Percentiles rank a stretch among this genome's conserved stretches.
Evolutionary conservation across 345 rosid genomes (phyloP).

Genomic region (Hirschfeldia incana): DNA sequence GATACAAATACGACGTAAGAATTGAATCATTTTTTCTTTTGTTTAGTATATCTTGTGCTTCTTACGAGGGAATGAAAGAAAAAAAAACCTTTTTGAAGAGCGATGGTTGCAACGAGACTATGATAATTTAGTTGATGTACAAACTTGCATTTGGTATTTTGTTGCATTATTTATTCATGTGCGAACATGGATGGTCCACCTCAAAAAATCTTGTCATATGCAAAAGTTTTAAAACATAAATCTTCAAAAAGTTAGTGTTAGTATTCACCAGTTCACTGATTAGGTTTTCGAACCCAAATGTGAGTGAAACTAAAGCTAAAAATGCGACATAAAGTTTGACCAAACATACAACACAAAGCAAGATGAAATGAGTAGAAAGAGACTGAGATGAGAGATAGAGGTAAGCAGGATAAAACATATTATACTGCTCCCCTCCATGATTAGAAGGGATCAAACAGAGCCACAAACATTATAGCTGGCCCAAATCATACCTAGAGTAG

Average conservation of each 20-base stretch:
- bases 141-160: conserved; percentile 19
- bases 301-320: background rate
- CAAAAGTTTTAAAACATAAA: background rate
- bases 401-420: background rate
- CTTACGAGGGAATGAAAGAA: background rate
- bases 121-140: conserved; percentile 19
- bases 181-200: conserved; percentile 37
- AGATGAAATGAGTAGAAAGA: background rate
- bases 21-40: background rate
- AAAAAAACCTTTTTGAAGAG: background rate
- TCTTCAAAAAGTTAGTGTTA: background rate
- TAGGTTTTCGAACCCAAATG: background rate
- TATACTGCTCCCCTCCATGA: background rate
- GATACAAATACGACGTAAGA: conserved; percentile 10
- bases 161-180: conserved; percentile 10
- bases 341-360: background rate
- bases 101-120: conserved; percentile 15
- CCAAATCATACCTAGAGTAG: background rate
- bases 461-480: background rate
- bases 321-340: background rate
- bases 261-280: background rate
- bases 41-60: background rate
- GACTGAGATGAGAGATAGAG: background rate
- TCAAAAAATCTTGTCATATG: conserved; percentile 12
- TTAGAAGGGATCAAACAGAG: background rate